A percentile compares a stretch with the other conserved stretches of the same genome.
phyloP scores from a whole-genome alignment of 2,329 filamentous ascomycete genomes.

The Colletotrichum godetiae region DNA sequence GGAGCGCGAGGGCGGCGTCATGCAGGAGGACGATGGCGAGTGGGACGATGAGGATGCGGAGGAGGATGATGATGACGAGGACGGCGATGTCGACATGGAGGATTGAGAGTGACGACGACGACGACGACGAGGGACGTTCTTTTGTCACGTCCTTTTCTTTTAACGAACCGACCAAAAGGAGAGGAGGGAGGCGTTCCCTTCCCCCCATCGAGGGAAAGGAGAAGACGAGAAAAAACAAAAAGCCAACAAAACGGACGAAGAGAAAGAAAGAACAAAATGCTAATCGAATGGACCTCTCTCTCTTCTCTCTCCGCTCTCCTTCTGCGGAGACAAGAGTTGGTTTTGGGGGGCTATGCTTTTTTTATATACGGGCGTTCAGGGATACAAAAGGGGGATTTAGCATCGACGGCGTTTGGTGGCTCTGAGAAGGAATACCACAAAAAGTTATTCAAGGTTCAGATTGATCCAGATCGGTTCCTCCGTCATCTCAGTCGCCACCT shows the following conservation, averaged over 20 bases:
- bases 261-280: slow-evolving; percentile 17
- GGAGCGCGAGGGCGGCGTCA: slow-evolving; percentile 37
- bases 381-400: slow-evolving; percentile 34
- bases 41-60: slow-evolving; percentile 35
- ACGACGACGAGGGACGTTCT: not conserved
- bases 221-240: not conserved
- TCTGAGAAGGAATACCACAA: slow-evolving; percentile 35
- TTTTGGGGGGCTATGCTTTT: slow-evolving; percentile 1
- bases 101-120: slow-evolving; percentile 37
- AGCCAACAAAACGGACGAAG: not conserved
- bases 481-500: slow-evolving; percentile 30
- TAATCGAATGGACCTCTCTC: slow-evolving; percentile 24
- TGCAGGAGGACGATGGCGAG: slow-evolving; percentile 37
- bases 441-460: slow-evolving; percentile 25
- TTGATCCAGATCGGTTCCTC: slow-evolving; percentile 19
- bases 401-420: slow-evolving; percentile 36
- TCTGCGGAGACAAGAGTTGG: not conserved
- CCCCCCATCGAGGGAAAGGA: not conserved
- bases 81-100: slow-evolving; percentile 46
- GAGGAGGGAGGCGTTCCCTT: not conserved
- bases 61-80: slow-evolving; percentile 40
- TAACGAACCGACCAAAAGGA: not conserved
- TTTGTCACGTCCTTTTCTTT: not conserved
- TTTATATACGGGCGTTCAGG: slow-evolving; percentile 28
- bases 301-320: not conserved